A percentile compares a stretch with the other conserved stretches of the same genome.
phyloP scores from a whole-genome alignment of 306 rosid species.

The Begonia masoniana region DNA sequence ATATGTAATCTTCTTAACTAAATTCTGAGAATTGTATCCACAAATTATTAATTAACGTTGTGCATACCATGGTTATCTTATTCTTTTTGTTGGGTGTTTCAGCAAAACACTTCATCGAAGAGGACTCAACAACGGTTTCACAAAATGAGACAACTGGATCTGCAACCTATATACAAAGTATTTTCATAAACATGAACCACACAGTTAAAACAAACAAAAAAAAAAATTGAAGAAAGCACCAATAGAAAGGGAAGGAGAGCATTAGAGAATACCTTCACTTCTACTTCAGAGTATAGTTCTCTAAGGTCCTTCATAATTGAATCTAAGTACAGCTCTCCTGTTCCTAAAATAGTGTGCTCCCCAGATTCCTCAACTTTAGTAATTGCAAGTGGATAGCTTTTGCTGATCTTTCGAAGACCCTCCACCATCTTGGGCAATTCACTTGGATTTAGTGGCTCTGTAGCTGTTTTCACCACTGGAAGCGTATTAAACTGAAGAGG shows the following conservation, averaged over 20 bases:
- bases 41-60: constrained; percentile 1
- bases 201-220: constrained; percentile 12
- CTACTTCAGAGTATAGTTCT: constrained; percentile 97
- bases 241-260: constrained; percentile 1
- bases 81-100: constrained; percentile 98
- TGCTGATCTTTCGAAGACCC: constrained; percentile 97
- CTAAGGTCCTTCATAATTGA: constrained; percentile 98
- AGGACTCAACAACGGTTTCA: constrained; percentile 95
- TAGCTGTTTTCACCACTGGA: constrained; percentile 94
- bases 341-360: constrained; percentile 91
- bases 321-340: constrained; percentile 97
- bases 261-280: constrained; percentile 62
- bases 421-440: constrained; percentile 99
- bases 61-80: constrained; percentile 88
- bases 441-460: constrained; percentile 95
- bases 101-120: constrained; percentile 99
- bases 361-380: constrained; percentile 99
- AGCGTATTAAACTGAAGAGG: constrained; percentile 95
- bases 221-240: constrained; percentile 6
- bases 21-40: not conserved
- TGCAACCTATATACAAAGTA: constrained; percentile 52
- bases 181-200: constrained; percentile 8
- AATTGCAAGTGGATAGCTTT: constrained; percentile 94
- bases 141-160: constrained; percentile 98
- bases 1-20: too few relatives aligned